Evolutionary conservation across 164 flowering plant species (phyloP), one percentile per base, ranked within the genome.

Genomic region (Euptelea pleiosperma): DNA sequence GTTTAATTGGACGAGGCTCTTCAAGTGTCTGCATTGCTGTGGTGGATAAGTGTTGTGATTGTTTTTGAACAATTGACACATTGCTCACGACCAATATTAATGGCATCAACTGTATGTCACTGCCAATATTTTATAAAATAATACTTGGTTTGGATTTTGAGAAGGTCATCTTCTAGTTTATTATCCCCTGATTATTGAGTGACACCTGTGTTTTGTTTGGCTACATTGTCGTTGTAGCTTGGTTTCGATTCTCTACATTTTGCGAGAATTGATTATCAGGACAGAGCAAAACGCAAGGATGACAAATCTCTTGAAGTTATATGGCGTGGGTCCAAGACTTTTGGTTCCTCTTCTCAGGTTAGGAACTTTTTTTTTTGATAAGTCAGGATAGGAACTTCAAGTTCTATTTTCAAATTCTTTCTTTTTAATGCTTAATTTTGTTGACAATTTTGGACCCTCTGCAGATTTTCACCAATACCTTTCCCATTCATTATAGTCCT

Each of bases 191-290:
- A 43, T 30, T 50, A 64, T 46, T 42, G 52, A 30, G 18, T 12
- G 8, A 19, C 14, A 24, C 33, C 33, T 33, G 47, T 57, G 7
- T 9, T 54, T 36, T n/a, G n/a, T 37, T 36, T 53, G 8, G 44
- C 29, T 35, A 15, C 8, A 6, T 55, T 60, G 19, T 52, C 58
- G 14, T 39, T 73, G 62, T 59, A 91, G 98, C 72, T 85, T 63
- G 98, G 98, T 8, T 91, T 91, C 46, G 92, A 91, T 58, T 91
- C 98, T 47, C 72, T 88, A 44, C 85, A 79, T 73, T 91, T 91
- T 73, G 96, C 96, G 3, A 79, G 98, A 64, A 82, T 91, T 53
- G 94, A 91, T 73, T 91, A 88, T 60, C 98, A 91, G 64, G 98
- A 91, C 70, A 77, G 90, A 68, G 85, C 67, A 44, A 77, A 78